Evolutionary conservation across 805 yeast species (phyloP).

Genomic region (Sugiyamaella valdiviana): DNA sequence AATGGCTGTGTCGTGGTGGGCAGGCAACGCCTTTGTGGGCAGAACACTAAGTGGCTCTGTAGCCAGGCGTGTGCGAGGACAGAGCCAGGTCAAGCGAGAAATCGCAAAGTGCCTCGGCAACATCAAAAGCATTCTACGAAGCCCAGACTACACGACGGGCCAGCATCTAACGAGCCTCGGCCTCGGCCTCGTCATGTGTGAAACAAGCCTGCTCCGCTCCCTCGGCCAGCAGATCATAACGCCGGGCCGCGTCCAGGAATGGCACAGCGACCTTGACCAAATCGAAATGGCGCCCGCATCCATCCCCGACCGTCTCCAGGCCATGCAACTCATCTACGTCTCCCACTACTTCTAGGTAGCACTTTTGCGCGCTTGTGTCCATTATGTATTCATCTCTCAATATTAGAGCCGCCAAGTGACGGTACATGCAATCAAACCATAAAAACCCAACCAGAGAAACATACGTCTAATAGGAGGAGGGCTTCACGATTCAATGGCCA

Average conservation of each 20-base stretch:
- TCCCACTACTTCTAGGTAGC: neutral
- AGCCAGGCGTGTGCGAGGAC: constrained; percentile 12
- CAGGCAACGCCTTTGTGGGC: constrained; percentile 25
- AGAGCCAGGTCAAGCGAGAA: constrained; percentile 26
- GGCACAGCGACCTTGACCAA: constrained; percentile 57
- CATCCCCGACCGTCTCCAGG: neutral
- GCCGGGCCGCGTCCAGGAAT: constrained; percentile 42
- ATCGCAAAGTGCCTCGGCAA: constrained; percentile 46
- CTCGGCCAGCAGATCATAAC: constrained; percentile 49
- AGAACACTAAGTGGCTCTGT: constrained; percentile 12
- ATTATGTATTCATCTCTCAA: neutral
- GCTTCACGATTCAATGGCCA: constrained; percentile 7
- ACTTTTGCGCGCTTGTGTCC: neutral
- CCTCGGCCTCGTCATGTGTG: constrained; percentile 62
- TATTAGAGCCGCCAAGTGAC: neutral
- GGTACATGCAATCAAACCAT: neutral
- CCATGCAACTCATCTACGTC: neutral
- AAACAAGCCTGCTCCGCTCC: constrained; percentile 50
- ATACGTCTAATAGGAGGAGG: no score
- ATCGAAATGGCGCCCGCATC: constrained; percentile 33
- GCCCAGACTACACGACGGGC: constrained; percentile 15
- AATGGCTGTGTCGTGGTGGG: constrained; percentile 41
- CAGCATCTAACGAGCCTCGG: constrained; percentile 28
- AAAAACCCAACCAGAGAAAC: neutral
- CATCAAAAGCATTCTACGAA: constrained; percentile 47